phyloP scores from a whole-genome alignment of 345 rosid species.

The Eucalyptus regnans region DNA sequence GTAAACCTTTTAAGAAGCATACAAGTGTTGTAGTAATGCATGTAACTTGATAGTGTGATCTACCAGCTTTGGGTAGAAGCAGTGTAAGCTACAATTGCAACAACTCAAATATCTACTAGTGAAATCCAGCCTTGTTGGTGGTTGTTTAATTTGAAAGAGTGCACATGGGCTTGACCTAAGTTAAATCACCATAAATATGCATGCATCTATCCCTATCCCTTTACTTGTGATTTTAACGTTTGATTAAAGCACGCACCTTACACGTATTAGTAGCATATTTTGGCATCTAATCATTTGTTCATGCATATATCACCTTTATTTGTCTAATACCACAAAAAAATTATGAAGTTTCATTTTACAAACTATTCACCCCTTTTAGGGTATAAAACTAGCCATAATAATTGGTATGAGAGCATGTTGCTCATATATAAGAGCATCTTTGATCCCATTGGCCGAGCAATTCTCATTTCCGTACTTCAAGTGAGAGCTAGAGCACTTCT shows the following conservation, averaged over 20 bases:
- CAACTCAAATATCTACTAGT: not conserved
- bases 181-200: not conserved
- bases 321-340: not conserved
- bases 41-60: not conserved
- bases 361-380: not conserved
- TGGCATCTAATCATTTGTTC: not conserved
- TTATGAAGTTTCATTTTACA: not conserved
- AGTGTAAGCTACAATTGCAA: not conserved
- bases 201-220: not conserved
- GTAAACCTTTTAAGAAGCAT: not conserved
- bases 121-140: not conserved
- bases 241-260: accelerated
- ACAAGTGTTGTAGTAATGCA: not conserved
- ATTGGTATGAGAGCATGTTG: not conserved
- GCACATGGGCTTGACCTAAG: not conserved
- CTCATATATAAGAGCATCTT: not conserved
- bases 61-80: not conserved
- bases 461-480: no score
- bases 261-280: not conserved
- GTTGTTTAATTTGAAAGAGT: not conserved
- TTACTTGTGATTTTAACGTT: not conserved
- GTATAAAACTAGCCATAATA: not conserved
- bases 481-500: not conserved
- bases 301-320: not conserved
- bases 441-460: not conserved